Base-by-base conservation (phyloP, 75 land plant species). In the Azolla pinnata region DNA sequence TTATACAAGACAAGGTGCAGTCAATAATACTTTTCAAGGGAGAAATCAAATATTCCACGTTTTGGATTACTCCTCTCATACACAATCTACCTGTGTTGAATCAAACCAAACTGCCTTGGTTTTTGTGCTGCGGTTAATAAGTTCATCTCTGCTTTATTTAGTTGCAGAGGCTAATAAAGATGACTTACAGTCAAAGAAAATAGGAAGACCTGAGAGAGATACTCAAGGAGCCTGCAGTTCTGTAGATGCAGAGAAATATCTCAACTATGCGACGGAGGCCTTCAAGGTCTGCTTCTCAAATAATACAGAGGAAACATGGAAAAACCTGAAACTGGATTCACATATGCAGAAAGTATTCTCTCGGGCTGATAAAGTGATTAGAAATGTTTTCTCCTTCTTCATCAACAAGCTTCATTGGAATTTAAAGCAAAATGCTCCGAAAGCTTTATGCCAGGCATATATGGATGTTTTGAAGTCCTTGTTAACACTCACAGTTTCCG, bases 391-490 rank as follows among this genome's bases (percentile, higher is more conserved):
- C 4, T 4, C 26, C 24, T 52, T 25, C 14, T 52, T 52, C 27
- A 24, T 24, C 2, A 29, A 26, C 7, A 23, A 29, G 29, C 29
- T 52, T 52, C 14, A 3, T 52, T 23, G 24, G 25, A 9, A 29
- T 23, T 4, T 52, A 2, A 27, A 52, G 54, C 54, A 52, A 3
- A 29, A 2, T 25, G 54, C 54, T 24, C 54, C 54, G 27, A 23
- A 52, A 23, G 54, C 54, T 52, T 23, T 52, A 27, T 2, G 4
- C 25, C 2, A 26, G 3, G 54, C 54, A 19, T 52, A 52, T 24
- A 4, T 23, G 29, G 54, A 52, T 18, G 54, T 52, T 3, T 52
- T 52, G 29, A 52, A 52, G 2, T 52, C 54, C 27, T 26, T 52
- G 4, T 23, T 52, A 27, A 52, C 29, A 1, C 54, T 52, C 17